These are phyloP conservation scores for Penicillium mononematosum DNA, from an alignment of 495 filamentous ascomycete species.

Conservation along the genomic window DNA sequence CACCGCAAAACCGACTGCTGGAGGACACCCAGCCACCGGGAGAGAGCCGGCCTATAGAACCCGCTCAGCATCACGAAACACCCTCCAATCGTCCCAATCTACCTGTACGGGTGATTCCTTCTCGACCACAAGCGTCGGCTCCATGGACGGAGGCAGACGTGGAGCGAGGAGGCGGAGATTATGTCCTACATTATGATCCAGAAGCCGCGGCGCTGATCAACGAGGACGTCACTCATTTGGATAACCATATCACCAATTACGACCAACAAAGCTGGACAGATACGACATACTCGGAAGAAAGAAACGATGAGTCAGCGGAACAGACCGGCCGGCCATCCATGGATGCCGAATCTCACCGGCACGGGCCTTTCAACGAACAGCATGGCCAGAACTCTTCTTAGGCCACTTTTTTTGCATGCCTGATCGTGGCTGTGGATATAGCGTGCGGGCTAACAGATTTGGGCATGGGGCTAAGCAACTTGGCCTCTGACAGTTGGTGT, in stretches of 20 bases:
- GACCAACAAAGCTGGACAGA: constrained; percentile 28
- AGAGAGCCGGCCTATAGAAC: neutral
- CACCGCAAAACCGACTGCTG: constrained; percentile 30
- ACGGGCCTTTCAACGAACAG: neutral
- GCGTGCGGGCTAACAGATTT: neutral
- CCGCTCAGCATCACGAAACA: constrained; percentile 3
- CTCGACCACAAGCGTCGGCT: constrained; percentile 38
- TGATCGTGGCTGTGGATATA: neutral
- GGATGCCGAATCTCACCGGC: neutral
- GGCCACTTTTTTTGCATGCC: neutral
- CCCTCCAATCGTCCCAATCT: constrained; percentile 17
- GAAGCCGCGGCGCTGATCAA: constrained; percentile 46
- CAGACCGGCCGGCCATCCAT: neutral
- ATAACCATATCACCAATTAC: neutral
- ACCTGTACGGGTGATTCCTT: constrained; percentile 42
- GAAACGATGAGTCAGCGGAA: constrained; percentile 7
- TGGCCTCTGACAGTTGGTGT: constrained; percentile 6
- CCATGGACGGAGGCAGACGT: constrained; percentile 40
- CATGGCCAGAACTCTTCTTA: neutral
- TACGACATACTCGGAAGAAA: constrained; percentile 19
- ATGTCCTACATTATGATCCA: constrained; percentile 45
- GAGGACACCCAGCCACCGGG: constrained; percentile 10
- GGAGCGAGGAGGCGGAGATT: constrained; percentile 30
- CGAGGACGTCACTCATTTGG: constrained; percentile 20
- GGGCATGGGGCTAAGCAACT: neutral